Evolutionary conservation across 257 asterid species (phyloP).

Genomic region (Solanum sparsipilum): DNA sequence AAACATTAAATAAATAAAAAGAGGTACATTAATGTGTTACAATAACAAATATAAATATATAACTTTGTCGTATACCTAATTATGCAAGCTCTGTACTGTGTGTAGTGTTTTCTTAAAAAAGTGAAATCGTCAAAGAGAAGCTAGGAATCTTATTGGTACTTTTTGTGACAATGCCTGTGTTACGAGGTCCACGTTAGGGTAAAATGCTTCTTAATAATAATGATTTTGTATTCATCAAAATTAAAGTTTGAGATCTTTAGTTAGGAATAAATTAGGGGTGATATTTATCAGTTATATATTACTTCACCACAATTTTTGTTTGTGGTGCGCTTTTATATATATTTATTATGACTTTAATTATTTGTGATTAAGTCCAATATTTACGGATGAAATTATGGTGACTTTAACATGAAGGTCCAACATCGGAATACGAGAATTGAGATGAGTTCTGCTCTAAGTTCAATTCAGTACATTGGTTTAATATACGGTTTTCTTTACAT

Average conservation of each 20-base stretch:
- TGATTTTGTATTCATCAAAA: too few relatives aligned
- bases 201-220: too few relatives aligned
- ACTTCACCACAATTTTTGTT: too few relatives aligned
- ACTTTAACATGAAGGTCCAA: background rate
- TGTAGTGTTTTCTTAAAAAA: background rate
- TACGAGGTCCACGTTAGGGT: background rate
- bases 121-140: background rate
- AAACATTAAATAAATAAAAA: background rate
- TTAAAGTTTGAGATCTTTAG: too few relatives aligned
- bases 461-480: background rate
- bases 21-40: background rate
- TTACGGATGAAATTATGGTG: background rate
- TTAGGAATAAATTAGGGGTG: too few relatives aligned
- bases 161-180: background rate
- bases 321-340: background rate
- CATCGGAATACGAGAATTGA: too few relatives aligned
- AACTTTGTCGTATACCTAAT: background rate
- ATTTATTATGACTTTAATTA: background rate
- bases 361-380: background rate
- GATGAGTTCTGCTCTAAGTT: background rate
- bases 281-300: too few relatives aligned
- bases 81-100: background rate
- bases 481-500: background rate
- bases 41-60: too few relatives aligned
- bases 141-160: background rate